Conservation (phyloP, 352 stramenopile genomes). For the Elongisporangium senticosum region DNA sequence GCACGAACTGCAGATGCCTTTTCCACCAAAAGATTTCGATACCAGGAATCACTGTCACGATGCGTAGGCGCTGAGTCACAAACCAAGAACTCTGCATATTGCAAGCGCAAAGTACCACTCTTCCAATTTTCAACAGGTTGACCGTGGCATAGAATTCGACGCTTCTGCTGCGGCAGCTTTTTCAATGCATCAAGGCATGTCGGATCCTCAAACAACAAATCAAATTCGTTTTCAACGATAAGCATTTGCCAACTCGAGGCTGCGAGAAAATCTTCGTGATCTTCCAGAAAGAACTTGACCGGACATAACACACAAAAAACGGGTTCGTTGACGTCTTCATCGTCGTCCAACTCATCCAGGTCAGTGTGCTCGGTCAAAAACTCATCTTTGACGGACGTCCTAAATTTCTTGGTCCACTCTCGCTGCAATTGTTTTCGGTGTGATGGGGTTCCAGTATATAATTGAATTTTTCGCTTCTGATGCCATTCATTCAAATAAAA, state of each 20-base stretch:
- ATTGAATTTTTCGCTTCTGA: constrained; percentile 41
- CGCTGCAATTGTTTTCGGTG: constrained; percentile 41
- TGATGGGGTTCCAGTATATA: constrained; percentile 37
- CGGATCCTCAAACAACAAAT: constrained; percentile 35
- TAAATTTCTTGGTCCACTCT: constrained; percentile 26
- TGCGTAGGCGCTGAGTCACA: constrained; percentile 11
- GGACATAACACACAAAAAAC: constrained; percentile 67
- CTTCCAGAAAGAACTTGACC: constrained; percentile 43
- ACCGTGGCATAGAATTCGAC: constrained; percentile 56
- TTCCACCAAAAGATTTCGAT: constrained; percentile 20
- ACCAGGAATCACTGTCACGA: background rate
- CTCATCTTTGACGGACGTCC: constrained; percentile 12
- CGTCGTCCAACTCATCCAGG: constrained; percentile 42
- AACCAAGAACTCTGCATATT: constrained; percentile 52
- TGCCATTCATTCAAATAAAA: constrained; percentile 63
- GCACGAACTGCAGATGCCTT: constrained; percentile 33
- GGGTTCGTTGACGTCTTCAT: constrained; percentile 31
- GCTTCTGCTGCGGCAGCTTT: constrained; percentile 37
- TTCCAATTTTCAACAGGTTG: constrained; percentile 61
- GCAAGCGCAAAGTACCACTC: constrained; percentile 23
- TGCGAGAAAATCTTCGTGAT: constrained; percentile 38
- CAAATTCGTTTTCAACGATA: constrained; percentile 67
- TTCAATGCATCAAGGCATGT: constrained; percentile 33
- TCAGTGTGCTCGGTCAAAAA: constrained; percentile 20
- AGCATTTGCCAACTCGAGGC: constrained; percentile 63